Evolutionary conservation across 2,329 filamentous ascomycete species (phyloP), one percentile per base, ranked within the genome.

Genomic region (Ophiostoma sp.): DNA sequence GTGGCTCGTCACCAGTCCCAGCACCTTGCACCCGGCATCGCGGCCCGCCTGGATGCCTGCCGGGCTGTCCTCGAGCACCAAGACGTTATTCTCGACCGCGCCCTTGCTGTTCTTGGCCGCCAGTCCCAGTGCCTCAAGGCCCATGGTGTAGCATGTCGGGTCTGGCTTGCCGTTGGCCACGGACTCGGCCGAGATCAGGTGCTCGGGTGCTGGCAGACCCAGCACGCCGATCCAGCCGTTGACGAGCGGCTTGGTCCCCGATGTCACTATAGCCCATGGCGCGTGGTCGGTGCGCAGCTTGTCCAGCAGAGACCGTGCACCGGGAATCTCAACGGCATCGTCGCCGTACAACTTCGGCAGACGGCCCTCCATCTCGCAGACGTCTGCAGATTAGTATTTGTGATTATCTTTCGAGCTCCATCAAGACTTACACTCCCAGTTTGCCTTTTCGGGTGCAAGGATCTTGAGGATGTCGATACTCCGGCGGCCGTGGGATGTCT

Each of bases 1-100:
- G 80, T 97, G 94, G 76, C 92, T 96, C 69, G 93, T 97, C 70
- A 91, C 87, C 69, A 97, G 81, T n/a, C 89, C 94, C 65, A 96
- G 81, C 15, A 97, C 94, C 77, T 86, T 89, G 81, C 91, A 97
- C 1, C 93, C 93, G 11, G 94, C 94, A 0, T 87, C 91, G 80
- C 94, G 96, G 67, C 93, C 94, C 36, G 93, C 88, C 73, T 81
- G 84, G 76, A 97, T 92, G 5, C 94, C 94, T 8, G 93, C 92
- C 5, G 94, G 93, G 70, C 92, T 92, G 81, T 97, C 94, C 80
- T 97, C 94, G 52, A 97, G 81, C 67, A 97, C 94, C 70, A 97
- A 82, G 62, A 94, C 80, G 17, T 70, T 31, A 41, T 81, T 65
- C 62, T 39, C n/a, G 15, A 62, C 23, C 2, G 3, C 4, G 4